Base-by-base conservation (phyloP, 2,329 filamentous ascomycete species). In the Diaporthe destruens region DNA sequence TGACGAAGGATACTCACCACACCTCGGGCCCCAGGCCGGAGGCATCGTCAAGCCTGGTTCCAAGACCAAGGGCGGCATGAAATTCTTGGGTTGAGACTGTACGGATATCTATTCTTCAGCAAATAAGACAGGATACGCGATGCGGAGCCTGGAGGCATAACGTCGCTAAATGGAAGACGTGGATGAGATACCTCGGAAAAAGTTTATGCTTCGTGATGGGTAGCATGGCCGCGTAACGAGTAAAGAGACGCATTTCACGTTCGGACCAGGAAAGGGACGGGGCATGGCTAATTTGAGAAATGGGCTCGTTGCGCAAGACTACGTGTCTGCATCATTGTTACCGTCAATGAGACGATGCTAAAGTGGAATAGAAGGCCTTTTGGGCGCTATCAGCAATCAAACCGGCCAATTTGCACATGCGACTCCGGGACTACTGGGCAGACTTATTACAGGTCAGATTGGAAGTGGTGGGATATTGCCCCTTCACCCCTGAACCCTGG, bases 51-150 rank as follows among this genome's bases (percentile, higher is more conserved):
- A 92, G 82, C 85, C 88, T 0, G 89, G 90, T 2, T 87, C 89
- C 77, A 92, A 91, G 85, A 92, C 89, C n/a, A 91, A 91, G 84
- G 89, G 90, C 47, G 90, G 90, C 0, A 79, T 92, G 74, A 88
- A 87, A 76, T 80, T 92, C 69, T 81, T 92, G 59, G 90, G 90
- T 71, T 92, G 80, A 85, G 68, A 53, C 34, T 6, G 32, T 57
- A 29, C 12, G 29, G n/a, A 12, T 39, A 55, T 20, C 18, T 55
- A 44, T 12, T 32, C 18, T 18, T 72, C 39, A 53, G 32, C 34
- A 34, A 1, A 34, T 18, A 32, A 20, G 9, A 2, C 44, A 23
- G 29, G 29, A 25, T 14, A 11, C 29, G 16, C 18, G 44, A 53
- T 32, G 47, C n/a, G 20, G 47, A 23, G 29, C 39, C 32, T 29